Percentiles rank a stretch among this genome's conserved stretches.
Conservation (phyloP, 805 yeast genomes). For the Yamadazyma scolyti region DNA sequence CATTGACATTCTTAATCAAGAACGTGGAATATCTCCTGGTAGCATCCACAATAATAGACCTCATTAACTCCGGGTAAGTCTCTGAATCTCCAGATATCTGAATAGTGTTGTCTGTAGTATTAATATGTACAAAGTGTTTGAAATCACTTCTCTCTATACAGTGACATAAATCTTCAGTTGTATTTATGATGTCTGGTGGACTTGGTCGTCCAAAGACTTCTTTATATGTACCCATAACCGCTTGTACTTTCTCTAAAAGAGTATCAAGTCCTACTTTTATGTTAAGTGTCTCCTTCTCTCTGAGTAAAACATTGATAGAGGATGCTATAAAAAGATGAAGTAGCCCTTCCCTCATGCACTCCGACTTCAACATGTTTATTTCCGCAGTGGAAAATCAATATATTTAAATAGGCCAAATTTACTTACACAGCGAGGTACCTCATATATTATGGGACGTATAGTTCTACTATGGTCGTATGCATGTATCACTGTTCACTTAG, state of each 20-base stretch:
- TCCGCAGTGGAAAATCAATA: too few relatives aligned
- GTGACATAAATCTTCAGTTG: slow-evolving; percentile 11
- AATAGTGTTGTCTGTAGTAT: slow-evolving; percentile 16
- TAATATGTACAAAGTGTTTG: slow-evolving; percentile 17
- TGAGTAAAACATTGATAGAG: slow-evolving; percentile 9
- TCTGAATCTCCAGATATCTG: slow-evolving; percentile 17
- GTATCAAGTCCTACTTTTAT: slow-evolving; percentile 7
- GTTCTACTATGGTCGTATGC: too few relatives aligned
- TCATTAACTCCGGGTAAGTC: slow-evolving; percentile 17
- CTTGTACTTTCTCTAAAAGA: slow-evolving; percentile 8
- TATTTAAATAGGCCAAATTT: too few relatives aligned
- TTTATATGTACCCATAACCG: slow-evolving; percentile 5
- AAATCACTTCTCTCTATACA: slow-evolving; percentile 13
- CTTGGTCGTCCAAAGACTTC: slow-evolving; percentile 11
- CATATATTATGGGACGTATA: too few relatives aligned
- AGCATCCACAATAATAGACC: slow-evolving; percentile 18
- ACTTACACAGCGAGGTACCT: too few relatives aligned
- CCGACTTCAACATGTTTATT: slow-evolving; percentile 6
- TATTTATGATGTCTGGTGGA: slow-evolving; percentile 5
- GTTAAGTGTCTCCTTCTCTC: slow-evolving; percentile 6
- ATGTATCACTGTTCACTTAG: too few relatives aligned
- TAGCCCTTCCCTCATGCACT: slow-evolving; percentile 10
- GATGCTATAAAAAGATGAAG: slow-evolving; percentile 11
- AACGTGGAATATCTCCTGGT: slow-evolving; percentile 15
- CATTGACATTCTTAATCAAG: slow-evolving; percentile 20